Conservation (phyloP, 2,329 filamentous ascomycete species). For the Dryadomyces quercus-mongolicae region DNA sequence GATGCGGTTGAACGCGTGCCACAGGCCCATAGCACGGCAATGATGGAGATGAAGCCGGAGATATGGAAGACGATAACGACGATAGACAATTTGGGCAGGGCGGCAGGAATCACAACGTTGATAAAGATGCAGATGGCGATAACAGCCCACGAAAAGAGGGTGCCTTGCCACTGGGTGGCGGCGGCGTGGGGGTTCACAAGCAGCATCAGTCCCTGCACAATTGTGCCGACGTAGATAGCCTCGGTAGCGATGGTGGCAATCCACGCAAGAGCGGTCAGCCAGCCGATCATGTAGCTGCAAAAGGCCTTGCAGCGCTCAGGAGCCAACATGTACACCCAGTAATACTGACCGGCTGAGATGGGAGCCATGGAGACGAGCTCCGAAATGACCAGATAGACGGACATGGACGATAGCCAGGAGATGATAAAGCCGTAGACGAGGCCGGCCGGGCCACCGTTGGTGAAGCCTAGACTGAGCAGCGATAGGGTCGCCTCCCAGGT, state of each 20-base stretch:
- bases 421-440: constrained; percentile 38
- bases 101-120: constrained; percentile 31
- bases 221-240: constrained; percentile 29
- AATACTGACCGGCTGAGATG: constrained; percentile 44
- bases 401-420: constrained; percentile 30
- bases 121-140: constrained; percentile 31
- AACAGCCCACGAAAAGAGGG: constrained; percentile 33
- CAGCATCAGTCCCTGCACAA: constrained; percentile 30
- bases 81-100: constrained; percentile 35
- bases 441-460: constrained; percentile 38
- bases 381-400: constrained; percentile 23
- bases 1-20: constrained; percentile 8
- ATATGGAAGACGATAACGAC: constrained; percentile 23
- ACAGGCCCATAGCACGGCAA: constrained; percentile 12
- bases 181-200: constrained; percentile 26
- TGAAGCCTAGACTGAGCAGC: constrained; percentile 23
- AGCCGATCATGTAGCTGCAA: constrained; percentile 40
- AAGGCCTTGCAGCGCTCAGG: constrained; percentile 33
- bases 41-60: constrained; percentile 9
- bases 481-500: constrained; percentile 32
- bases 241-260: constrained; percentile 22
- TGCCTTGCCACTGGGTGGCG: constrained; percentile 31
- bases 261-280: constrained; percentile 36
- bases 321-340: constrained; percentile 43
- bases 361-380: constrained; percentile 33